These are phyloP conservation scores for Candida quercuum DNA, from an alignment of 805 yeast species.

Conservation along the genomic window DNA sequence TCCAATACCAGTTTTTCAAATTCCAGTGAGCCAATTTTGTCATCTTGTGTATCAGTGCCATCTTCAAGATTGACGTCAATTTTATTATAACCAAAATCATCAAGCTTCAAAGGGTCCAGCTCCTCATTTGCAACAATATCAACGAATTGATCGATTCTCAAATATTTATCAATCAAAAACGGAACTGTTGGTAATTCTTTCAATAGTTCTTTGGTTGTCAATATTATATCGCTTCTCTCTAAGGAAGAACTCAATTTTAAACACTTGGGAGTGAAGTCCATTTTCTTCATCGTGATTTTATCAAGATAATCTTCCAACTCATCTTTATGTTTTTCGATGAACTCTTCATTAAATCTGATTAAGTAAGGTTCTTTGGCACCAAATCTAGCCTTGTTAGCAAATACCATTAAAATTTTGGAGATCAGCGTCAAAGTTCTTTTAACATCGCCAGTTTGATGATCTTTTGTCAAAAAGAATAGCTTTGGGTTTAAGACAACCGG, in stretches of 20 bases:
- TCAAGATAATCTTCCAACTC: conserved; percentile 69
- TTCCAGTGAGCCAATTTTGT: conserved; percentile 27
- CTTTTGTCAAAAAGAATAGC: conserved; percentile 63
- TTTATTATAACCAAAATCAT: conserved; percentile 14
- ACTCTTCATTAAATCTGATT: conserved; percentile 54
- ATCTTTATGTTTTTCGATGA: conserved; percentile 49
- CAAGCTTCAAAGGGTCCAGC: conserved; percentile 8
- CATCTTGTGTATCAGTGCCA: conserved; percentile 4
- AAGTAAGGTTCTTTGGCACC: conserved; percentile 84
- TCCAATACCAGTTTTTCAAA: conserved; percentile 26
- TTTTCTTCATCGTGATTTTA: conserved; percentile 61
- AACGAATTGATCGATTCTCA: conserved; percentile 54
- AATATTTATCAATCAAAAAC: conserved; percentile 59
- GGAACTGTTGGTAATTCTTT: conserved; percentile 66
- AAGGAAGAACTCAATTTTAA: conserved; percentile 52
- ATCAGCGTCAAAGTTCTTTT: conserved; percentile 78
- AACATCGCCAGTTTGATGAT: conserved; percentile 64
- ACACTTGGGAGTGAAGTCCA: conserved; percentile 57
- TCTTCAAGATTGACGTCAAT: neutral
- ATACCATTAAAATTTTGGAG: conserved; percentile 72
- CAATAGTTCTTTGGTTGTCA: conserved; percentile 45
- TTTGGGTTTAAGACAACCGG: conserved; percentile 93
- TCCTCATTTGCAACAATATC: conserved; percentile 32
- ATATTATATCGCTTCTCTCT: conserved; percentile 48
- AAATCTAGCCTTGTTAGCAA: conserved; percentile 72